Conservation (phyloP, 2,329 filamentous ascomycete genomes). For the Alternaria sp. region DNA sequence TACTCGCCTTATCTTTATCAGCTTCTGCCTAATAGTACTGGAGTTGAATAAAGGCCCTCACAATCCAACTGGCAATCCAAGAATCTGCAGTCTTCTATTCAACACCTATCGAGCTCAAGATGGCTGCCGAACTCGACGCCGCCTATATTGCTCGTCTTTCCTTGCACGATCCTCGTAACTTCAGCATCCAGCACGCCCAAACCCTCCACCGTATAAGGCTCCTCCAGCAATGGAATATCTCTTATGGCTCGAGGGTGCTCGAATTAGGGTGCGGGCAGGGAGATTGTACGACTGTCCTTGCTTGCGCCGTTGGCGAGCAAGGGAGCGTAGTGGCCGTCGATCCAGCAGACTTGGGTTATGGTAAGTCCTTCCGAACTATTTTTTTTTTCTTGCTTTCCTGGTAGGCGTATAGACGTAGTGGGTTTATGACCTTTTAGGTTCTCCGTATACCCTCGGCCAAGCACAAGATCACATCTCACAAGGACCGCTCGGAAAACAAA, state of each 20-base stretch:
- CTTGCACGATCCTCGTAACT: constrained; percentile 23
- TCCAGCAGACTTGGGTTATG: constrained; percentile 59
- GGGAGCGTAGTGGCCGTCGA: constrained; percentile 59
- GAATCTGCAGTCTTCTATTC: not conserved
- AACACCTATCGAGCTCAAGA: constrained; percentile 7
- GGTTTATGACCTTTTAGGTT: constrained; percentile 10
- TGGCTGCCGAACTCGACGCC: constrained; percentile 18
- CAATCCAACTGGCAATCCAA: not conserved
- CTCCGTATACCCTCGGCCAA: constrained; percentile 58
- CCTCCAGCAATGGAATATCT: constrained; percentile 27
- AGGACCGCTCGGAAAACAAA: constrained; percentile 50
- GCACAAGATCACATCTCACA: constrained; percentile 55
- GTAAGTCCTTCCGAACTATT: constrained; percentile 19
- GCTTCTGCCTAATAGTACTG: not conserved
- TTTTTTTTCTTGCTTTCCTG: not conserved
- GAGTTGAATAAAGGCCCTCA: not conserved
- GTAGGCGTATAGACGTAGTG: not conserved
- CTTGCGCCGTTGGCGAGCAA: constrained; percentile 52
- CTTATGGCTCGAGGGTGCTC: constrained; percentile 53
- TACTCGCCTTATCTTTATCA: not conserved
- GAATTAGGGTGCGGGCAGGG: constrained; percentile 68
- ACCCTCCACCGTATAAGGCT: constrained; percentile 31
- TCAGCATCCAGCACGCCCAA: constrained; percentile 28
- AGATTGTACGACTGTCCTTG: constrained; percentile 62
- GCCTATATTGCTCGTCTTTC: constrained; percentile 22